Conservation (phyloP, 108 stramenopile genomes). For the Discostella stelligeroides region DNA sequence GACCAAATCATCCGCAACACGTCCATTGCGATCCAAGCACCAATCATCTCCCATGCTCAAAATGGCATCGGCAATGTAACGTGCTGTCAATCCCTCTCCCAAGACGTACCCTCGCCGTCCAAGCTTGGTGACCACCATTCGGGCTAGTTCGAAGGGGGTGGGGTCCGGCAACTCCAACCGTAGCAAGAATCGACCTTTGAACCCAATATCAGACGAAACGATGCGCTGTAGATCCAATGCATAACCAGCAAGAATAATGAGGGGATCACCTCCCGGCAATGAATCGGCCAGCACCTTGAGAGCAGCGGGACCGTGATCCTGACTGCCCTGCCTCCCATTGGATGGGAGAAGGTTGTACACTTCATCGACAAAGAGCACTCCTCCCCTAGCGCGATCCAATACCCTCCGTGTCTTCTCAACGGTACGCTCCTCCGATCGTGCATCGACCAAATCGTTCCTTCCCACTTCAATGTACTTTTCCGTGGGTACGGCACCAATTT, state of each 20-base stretch:
- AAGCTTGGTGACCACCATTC: slow-evolving; percentile 80
- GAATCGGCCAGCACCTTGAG: slow-evolving; percentile 72
- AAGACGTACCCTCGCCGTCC: slow-evolving; percentile 68
- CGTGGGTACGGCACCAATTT: slow-evolving; percentile 74
- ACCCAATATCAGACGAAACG: slow-evolving; percentile 77
- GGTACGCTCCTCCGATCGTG: slow-evolving; percentile 77
- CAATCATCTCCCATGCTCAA: slow-evolving; percentile 83
- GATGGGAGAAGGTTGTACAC: slow-evolving; percentile 83
- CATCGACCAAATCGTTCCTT: slow-evolving; percentile 78
- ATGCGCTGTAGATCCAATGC: slow-evolving; percentile 78
- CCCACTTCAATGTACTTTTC: slow-evolving; percentile 65
- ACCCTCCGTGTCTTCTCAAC: slow-evolving; percentile 71
- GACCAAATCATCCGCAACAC: slow-evolving; percentile 76
- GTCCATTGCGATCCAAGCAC: slow-evolving; percentile 82
- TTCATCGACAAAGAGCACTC: slow-evolving; percentile 84
- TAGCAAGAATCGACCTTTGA: slow-evolving; percentile 78
- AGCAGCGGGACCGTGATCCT: slow-evolving; percentile 85
- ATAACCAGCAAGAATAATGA: slow-evolving; percentile 74
- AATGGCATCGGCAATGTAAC: slow-evolving; percentile 77
- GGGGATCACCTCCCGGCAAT: slow-evolving; percentile 69
- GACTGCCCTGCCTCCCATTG: slow-evolving; percentile 72
- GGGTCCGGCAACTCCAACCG: slow-evolving; percentile 84
- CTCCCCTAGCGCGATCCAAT: slow-evolving; percentile 72
- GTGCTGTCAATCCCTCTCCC: slow-evolving; percentile 72
- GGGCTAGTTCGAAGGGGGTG: slow-evolving; percentile 70